phyloP scores from a whole-genome alignment of 495 filamentous ascomycete species.

The Pyronema omphalodes region DNA sequence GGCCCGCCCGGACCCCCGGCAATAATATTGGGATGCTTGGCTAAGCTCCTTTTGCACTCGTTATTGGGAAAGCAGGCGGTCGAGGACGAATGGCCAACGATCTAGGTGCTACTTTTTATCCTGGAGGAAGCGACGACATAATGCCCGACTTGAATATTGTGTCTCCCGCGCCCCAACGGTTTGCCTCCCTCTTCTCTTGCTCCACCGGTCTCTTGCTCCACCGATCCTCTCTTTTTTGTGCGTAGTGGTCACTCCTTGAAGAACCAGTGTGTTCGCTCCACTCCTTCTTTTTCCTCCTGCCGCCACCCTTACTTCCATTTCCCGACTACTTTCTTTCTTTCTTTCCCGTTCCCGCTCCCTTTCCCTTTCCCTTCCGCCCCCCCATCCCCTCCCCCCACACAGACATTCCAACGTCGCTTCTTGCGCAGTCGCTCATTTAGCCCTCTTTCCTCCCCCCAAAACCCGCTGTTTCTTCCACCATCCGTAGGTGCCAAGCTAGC shows the following conservation, averaged over 20 bases:
- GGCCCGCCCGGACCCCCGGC: not conserved
- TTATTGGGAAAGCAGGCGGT: not conserved
- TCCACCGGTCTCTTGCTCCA: not conserved
- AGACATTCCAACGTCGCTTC: not conserved
- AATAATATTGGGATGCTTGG: not conserved
- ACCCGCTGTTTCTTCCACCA: not conserved
- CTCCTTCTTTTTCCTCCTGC: not conserved
- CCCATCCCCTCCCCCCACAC: slow-evolving; percentile 1
- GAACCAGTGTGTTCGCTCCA: slow-evolving; percentile 8
- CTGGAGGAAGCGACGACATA: slow-evolving; percentile 76
- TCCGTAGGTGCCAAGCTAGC: not conserved
- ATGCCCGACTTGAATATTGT: slow-evolving; percentile 44
- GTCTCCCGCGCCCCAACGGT: slow-evolving; percentile 83
- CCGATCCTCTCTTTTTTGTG: slow-evolving; percentile 8
- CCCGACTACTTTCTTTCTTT: slow-evolving; percentile 5
- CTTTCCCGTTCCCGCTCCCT: slow-evolving; percentile 2
- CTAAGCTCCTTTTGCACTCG: slow-evolving; percentile 2
- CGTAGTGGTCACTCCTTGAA: not conserved
- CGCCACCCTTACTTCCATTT: slow-evolving; percentile 6
- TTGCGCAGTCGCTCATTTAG: not conserved
- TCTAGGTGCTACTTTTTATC: slow-evolving; percentile 73
- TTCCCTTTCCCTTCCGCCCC: slow-evolving; percentile 7
- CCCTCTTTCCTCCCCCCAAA: not conserved
- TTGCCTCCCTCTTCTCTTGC: slow-evolving; percentile 24
- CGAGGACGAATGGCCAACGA: slow-evolving; percentile 3